Evolutionary conservation across 108 stramenopile genomes (phyloP), one percentile per base, ranked within the genome.

Genomic region (Skeletonema grethae): DNA sequence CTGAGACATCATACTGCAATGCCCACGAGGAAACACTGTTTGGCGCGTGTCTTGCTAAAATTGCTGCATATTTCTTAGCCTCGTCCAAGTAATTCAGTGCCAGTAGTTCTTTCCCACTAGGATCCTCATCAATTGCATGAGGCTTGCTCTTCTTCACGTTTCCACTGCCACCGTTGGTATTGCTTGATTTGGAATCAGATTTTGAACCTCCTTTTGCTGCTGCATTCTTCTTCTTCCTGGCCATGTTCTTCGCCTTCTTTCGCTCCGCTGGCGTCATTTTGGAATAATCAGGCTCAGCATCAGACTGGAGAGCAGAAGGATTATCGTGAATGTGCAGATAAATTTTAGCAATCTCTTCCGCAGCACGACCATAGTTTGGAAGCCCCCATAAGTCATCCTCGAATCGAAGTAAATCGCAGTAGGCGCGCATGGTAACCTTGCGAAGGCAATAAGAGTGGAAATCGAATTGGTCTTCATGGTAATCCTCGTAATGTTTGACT

Each of bases 401-500:
- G 63, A 91, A 89, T 57, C 87, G 77, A 18, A 99, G 82, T 34
- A 96, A 79, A 48, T 88, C 91, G 25, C 95, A 85, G 79, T 99
- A 99, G 0, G 97, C 84, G 45, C 98, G 88, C 28, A 99, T 81
- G 6, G 97, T 99, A 20, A 92, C 93, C 86, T 97, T 98, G 50
- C 98, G 94, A 67, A 98, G 72, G 76, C 97, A 98, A 72, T 98
- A 99, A 38, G 84, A 80, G 87, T 99, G 99, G 73, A 99, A 98
- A 84, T 99, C 99, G 65, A 99, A 97, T 76, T 98, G 97, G 86
- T 99, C 99, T 65, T 98, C 98, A 57, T 93, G 87, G 43, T 96
- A 95, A 76, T 97, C 97, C 43, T 92, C 90, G 71, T 97, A 99
- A 72, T 99, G 99, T 69, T 97, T 91, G 15, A 94, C 85, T 9